These are phyloP conservation scores for Hura crepitans DNA, from an alignment of 441 rosid species.

Conservation along the genomic window DNA sequence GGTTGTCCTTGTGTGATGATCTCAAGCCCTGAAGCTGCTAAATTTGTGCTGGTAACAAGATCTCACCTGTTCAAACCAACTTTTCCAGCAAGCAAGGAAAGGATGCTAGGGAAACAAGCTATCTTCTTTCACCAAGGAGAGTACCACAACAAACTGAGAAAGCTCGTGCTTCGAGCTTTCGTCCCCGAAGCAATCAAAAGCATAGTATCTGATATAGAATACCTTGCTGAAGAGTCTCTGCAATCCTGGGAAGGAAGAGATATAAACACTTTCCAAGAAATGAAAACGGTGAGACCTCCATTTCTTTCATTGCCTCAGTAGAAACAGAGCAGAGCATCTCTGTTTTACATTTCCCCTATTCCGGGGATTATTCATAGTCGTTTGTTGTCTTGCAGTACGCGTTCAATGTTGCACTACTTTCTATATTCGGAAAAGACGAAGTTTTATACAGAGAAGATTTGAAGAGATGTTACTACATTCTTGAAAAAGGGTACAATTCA, in stretches of 20 bases:
- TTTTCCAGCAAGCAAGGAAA: constrained; percentile 90
- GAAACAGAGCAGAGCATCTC: not conserved
- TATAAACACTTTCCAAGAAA: constrained; percentile 75
- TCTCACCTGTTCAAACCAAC: constrained; percentile 92
- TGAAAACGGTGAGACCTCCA: constrained; percentile 65
- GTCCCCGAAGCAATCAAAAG: constrained; percentile 58
- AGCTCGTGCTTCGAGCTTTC: constrained; percentile 89
- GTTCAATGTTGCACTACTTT: constrained; percentile 80
- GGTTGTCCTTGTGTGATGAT: constrained; percentile 98
- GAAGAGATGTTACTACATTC: constrained; percentile 78
- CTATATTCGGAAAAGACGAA: constrained; percentile 87
- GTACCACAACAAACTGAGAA: constrained; percentile 71
- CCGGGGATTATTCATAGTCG: not conserved
- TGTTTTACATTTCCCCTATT: constrained; percentile 20
- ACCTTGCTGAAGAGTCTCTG: constrained; percentile 52
- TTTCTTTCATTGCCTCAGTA: not conserved
- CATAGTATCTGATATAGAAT: constrained; percentile 53
- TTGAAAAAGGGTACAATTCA: constrained; percentile 92
- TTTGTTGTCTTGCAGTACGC: constrained; percentile 52
- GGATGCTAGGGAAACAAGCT: constrained; percentile 92
- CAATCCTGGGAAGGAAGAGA: constrained; percentile 49
- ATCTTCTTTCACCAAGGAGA: constrained; percentile 92
- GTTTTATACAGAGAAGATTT: constrained; percentile 75
- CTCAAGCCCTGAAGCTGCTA: constrained; percentile 88
- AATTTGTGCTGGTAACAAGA: constrained; percentile 70